Base-by-base conservation (phyloP, 2,329 filamentous ascomycete species). In the Monosporascus sp. region DNA sequence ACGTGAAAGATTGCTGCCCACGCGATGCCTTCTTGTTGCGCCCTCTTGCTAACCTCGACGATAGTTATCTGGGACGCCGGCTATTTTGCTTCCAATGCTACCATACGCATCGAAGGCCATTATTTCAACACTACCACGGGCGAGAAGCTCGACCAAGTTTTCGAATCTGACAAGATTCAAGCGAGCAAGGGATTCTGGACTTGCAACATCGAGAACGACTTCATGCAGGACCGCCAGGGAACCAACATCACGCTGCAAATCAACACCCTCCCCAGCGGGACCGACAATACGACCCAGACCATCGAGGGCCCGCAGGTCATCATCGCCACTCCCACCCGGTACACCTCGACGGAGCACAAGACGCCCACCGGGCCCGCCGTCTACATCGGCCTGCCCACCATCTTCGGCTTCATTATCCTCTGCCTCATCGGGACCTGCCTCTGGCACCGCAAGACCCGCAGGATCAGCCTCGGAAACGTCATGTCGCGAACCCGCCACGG, bases 11-110 rank as follows among this genome's bases (percentile, higher is more conserved):
- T 5, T 35, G 31, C 11, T 35, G 31, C 9, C 6, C 24, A 31
- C 6, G 39, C 38, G 20, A 27, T 22, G 5, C 22, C 17, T 17
- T n/a, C 9, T 14, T 44, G 22, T 35, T 24, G 20, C 24, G 9
- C 7, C 37, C 18, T 38, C 18, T 47, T 53, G 18, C 53, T 55
- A 31, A 44, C 37, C 17, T 17, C 35, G n/a, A 35, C 11, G 3
- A 7, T 47, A 83, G 80, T 83, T 51, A 81, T 78, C 27, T 83
- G 80, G 80, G 79, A 84, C 58, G 70, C 79, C 24, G 67, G 72
- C 49, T 78, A 71, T 66, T 82, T 80, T 69, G 63, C 68, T 47
- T 67, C 70, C 52, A 72, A 74, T 59, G 69, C 68, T 24, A 72
- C 69, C 46, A 62, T 76, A 51, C 60, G 55, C 35, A 52, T 70